Percentiles rank a stretch among this genome's conserved stretches.
Conservation (phyloP, 257 asterid genomes). For the Solanum peruvianum region DNA sequence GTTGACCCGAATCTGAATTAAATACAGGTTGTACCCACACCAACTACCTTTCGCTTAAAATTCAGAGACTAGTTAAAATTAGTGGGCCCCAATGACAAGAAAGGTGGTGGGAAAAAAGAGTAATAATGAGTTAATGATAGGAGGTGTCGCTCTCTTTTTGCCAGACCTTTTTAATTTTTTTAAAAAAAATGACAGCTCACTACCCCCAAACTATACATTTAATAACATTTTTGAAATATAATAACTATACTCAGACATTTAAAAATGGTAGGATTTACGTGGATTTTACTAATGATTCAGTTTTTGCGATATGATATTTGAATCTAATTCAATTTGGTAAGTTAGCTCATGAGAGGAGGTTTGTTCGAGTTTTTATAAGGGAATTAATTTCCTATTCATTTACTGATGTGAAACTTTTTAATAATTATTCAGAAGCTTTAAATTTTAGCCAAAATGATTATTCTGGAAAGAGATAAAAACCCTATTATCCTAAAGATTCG, state of each 20-base stretch:
- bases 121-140: conserved; percentile 53
- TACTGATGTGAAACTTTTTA: neutral
- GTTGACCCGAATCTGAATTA: conserved; percentile 2
- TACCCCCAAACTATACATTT: neutral
- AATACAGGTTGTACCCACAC: conserved; percentile 8
- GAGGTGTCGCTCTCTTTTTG: neutral
- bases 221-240: neutral
- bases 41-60: conserved; percentile 12
- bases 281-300: no score
- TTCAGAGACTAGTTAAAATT: neutral
- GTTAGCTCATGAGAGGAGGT: neutral
- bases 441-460: no score
- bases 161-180: neutral
- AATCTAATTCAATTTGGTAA: no score
- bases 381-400: neutral
- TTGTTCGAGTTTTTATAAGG: neutral
- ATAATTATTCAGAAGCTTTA: neutral
- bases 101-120: neutral
- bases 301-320: neutral
- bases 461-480: no score
- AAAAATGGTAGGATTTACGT: no score
- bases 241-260: neutral
- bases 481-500: no score
- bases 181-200: neutral
- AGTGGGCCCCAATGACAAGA: conserved; percentile 1